Conservation (phyloP, 2,329 filamentous ascomycete genomes). For the Zopfia rhizophila region DNA sequence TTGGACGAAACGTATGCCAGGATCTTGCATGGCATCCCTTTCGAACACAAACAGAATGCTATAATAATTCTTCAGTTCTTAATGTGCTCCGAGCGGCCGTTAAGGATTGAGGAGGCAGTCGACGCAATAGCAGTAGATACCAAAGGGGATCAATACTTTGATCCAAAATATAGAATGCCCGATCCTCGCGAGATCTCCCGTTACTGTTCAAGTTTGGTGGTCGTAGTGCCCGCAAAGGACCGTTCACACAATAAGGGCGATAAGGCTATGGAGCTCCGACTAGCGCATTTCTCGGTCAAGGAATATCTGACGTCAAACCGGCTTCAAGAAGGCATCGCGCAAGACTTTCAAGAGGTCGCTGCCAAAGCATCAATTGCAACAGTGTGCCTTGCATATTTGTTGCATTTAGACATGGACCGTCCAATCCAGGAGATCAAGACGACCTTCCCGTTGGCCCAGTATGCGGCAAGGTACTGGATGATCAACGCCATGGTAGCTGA, state of each 20-base stretch:
- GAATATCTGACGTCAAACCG: slow-evolving; percentile 5
- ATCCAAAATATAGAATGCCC: slow-evolving; percentile 1
- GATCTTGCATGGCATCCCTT: slow-evolving; percentile 6
- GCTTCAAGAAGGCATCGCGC: background rate
- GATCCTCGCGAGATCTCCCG: too few relatives aligned
- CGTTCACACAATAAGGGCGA: too few relatives aligned
- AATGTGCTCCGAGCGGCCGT: background rate
- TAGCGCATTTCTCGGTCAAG: slow-evolving; percentile 7
- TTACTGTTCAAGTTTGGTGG: too few relatives aligned
- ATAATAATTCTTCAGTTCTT: slow-evolving; percentile 13
- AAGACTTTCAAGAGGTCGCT: slow-evolving; percentile 10
- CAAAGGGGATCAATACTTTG: background rate
- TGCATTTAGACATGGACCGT: slow-evolving; percentile 13
- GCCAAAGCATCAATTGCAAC: slow-evolving; percentile 20
- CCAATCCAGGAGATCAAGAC: slow-evolving; percentile 3
- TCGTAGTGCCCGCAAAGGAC: slow-evolving; percentile 5
- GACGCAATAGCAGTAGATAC: slow-evolving; percentile 3
- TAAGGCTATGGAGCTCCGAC: slow-evolving; percentile 2
- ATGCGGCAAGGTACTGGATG: slow-evolving; percentile 26
- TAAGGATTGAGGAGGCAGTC: slow-evolving; percentile 6
- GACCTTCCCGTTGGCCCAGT: slow-evolving; percentile 21
- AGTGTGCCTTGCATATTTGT: slow-evolving; percentile 25
- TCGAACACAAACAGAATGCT: background rate
- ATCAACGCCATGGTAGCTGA: slow-evolving; percentile 22
- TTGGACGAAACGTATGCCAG: slow-evolving; percentile 20